Evolutionary conservation across 1,284 basidiomycete species (phyloP).

Genomic region (Cutaneotrichosporon arboriforme): DNA sequence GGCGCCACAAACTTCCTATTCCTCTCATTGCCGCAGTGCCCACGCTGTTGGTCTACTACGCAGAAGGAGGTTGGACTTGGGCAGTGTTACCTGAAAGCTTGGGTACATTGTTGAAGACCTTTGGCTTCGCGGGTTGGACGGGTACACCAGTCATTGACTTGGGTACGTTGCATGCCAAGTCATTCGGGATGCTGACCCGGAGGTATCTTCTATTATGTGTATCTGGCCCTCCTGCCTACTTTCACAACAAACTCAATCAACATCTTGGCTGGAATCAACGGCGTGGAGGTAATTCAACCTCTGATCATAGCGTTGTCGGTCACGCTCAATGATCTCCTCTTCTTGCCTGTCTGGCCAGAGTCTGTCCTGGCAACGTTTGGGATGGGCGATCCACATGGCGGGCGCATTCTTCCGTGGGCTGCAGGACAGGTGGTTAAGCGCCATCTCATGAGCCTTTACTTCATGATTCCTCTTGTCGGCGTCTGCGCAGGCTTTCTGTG

Average conservation of each 20-base stretch:
- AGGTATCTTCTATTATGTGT: slow-evolving; percentile 74
- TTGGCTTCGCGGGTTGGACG: slow-evolving; percentile 24
- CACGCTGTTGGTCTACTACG: slow-evolving; percentile 91
- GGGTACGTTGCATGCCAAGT: slow-evolving; percentile 54
- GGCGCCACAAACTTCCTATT: slow-evolving; percentile 96
- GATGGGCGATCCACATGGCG: slow-evolving; percentile 52
- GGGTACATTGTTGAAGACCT: slow-evolving; percentile 55
- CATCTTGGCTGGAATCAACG: slow-evolving; percentile 96
- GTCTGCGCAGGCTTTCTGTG: slow-evolving; percentile 84
- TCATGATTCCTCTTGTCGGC: slow-evolving; percentile 89
- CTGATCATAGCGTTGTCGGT: slow-evolving; percentile 87
- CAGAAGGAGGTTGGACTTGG: slow-evolving; percentile 85
- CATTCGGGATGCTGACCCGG: background rate
- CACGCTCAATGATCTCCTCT: slow-evolving; percentile 84
- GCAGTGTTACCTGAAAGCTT: slow-evolving; percentile 87
- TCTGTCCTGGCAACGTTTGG: slow-evolving; percentile 73
- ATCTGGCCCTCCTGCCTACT: slow-evolving; percentile 92
- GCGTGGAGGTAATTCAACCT: slow-evolving; percentile 89
- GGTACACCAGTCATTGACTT: slow-evolving; percentile 73
- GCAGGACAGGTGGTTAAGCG: slow-evolving; percentile 73
- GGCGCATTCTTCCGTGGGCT: slow-evolving; percentile 42
- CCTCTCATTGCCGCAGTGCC: slow-evolving; percentile 93
- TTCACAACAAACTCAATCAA: slow-evolving; percentile 99
- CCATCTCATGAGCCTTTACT: slow-evolving; percentile 90
- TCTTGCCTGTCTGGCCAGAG: slow-evolving; percentile 60